phyloP scores from a whole-genome alignment of 1,284 basidiomycete genomes.

The Coriolopsis trogii region DNA sequence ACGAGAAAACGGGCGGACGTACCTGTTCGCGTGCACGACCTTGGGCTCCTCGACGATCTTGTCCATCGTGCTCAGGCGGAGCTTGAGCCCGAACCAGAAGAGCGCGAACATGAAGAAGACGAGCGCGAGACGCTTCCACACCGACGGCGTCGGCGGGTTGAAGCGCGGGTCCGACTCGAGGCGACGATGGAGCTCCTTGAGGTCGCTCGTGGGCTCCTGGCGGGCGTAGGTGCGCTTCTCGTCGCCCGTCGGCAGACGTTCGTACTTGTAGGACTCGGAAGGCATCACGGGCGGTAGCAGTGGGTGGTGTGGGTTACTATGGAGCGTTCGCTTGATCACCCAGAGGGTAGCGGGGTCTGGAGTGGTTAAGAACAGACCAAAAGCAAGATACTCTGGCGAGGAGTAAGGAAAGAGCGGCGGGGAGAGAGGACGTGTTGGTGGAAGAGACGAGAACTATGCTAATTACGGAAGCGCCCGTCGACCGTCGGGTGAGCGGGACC shows the following conservation, averaged over 20 bases:
- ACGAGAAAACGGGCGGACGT: conserved; percentile 18
- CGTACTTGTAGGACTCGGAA: conserved; percentile 17
- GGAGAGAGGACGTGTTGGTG: neutral
- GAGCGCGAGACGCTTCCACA: conserved; percentile 51
- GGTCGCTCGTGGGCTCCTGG: conserved; percentile 31
- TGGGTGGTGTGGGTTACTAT: neutral
- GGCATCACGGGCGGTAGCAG: conserved; percentile 10
- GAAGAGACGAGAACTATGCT: neutral
- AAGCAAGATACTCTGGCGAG: neutral
- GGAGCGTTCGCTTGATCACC: no score
- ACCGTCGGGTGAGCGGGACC: no score
- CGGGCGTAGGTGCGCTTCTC: conserved; percentile 12
- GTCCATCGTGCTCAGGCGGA: conserved; percentile 32
- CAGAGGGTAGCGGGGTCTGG: no score
- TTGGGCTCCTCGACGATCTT: conserved; percentile 33
- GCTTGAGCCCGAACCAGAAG: conserved; percentile 45
- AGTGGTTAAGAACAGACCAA: no score
- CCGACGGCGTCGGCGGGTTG: conserved; percentile 45
- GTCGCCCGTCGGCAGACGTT: conserved; percentile 17
- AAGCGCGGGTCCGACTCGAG: conserved; percentile 44
- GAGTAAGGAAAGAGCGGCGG: neutral
- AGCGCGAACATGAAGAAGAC: conserved; percentile 44
- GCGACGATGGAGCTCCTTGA: conserved; percentile 27
- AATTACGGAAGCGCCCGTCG: no score
- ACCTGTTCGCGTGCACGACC: conserved; percentile 54